Conservation (phyloP, 83 land plant species). For the Thuja plicata region DNA sequence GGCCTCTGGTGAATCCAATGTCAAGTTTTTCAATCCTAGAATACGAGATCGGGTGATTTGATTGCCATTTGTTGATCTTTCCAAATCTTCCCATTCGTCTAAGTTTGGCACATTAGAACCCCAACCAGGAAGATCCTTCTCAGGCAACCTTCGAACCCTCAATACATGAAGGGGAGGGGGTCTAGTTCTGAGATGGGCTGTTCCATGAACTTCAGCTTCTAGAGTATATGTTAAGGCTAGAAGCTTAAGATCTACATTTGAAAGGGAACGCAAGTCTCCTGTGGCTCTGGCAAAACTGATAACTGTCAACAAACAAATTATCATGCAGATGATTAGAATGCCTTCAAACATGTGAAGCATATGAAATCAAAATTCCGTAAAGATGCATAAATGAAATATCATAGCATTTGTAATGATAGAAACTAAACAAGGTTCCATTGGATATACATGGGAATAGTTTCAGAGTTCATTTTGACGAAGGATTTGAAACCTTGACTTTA, state of each 20-base stretch:
- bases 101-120: constrained; percentile 86
- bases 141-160: constrained; percentile 52
- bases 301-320: constrained; percentile 38
- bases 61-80: constrained; percentile 34
- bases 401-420: neutral
- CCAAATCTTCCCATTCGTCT: constrained; percentile 88
- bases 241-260: constrained; percentile 85
- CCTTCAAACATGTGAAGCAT: too few relatives aligned
- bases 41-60: constrained; percentile 48
- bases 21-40: constrained; percentile 63
- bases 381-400: neutral
- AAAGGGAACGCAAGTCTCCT: constrained; percentile 85
- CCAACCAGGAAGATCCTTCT: constrained; percentile 87
- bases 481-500: neutral
- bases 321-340: neutral
- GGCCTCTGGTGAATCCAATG: constrained; percentile 23
- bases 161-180: constrained; percentile 78
- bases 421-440: neutral
- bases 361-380: neutral
- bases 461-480: neutral
- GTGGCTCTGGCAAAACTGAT: constrained; percentile 84
- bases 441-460: neutral
- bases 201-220: constrained; percentile 82
- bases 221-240: constrained; percentile 82
- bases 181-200: constrained; percentile 57